phyloP scores from a whole-genome alignment of 192 early-diverging fungal genomes.

The Coemansia sp. region DNA sequence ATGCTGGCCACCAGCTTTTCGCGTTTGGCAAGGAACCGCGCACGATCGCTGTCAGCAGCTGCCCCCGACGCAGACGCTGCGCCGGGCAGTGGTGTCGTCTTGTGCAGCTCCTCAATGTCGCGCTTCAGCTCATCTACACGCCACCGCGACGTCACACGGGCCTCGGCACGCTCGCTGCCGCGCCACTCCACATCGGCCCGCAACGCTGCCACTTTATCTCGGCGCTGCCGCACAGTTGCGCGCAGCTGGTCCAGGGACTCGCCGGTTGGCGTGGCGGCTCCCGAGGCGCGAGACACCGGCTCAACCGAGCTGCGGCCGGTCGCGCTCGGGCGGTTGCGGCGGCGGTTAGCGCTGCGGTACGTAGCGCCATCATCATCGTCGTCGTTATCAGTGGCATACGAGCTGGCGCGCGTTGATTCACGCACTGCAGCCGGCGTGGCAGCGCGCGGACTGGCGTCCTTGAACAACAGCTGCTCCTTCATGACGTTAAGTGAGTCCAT shows the following conservation, averaged over 20 bases:
- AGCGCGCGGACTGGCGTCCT: constrained; percentile 2
- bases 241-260: constrained; percentile 43
- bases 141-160: constrained; percentile 34
- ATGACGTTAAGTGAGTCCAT: constrained; percentile 56
- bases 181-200: constrained; percentile 7
- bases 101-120: constrained; percentile 43
- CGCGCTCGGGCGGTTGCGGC: constrained; percentile 7
- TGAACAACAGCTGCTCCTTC: constrained; percentile 50
- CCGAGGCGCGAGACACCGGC: constrained; percentile 6
- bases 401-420: background rate
- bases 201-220: constrained; percentile 8
- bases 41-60: constrained; percentile 11
- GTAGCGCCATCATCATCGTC: constrained; percentile 15
- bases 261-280: background rate
- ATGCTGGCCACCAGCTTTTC: constrained; percentile 22
- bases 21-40: constrained; percentile 25
- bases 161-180: constrained; percentile 31
- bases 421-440: background rate
- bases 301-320: constrained; percentile 7
- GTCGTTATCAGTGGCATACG: background rate
- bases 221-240: constrained; percentile 23
- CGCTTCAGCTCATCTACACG: constrained; percentile 48
- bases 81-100: constrained; percentile 8
- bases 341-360: constrained; percentile 34
- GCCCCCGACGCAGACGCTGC: background rate